Conservation (phyloP, 441 rosid genomes). For the Croton setiger region DNA sequence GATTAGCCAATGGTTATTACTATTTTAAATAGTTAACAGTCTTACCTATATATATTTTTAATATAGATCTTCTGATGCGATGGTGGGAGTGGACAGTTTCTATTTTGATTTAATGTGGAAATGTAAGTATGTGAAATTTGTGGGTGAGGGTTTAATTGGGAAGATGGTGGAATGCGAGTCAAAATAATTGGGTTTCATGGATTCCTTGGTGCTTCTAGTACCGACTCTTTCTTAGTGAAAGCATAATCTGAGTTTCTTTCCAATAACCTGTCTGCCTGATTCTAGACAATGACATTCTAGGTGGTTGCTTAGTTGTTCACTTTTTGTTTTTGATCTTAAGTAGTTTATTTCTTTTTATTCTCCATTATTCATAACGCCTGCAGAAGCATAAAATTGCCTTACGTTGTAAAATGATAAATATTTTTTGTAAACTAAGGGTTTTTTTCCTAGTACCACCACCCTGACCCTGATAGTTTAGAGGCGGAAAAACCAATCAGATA, state of each 20-base stretch:
- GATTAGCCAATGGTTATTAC: not conserved
- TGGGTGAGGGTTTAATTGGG: too few species aligned
- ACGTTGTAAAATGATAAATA: slow-evolving; percentile 1
- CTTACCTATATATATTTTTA: not conserved
- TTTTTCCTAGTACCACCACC: not conserved
- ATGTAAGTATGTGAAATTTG: not conserved
- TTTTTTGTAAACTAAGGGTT: slow-evolving; percentile 5
- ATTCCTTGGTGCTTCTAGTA: not conserved
- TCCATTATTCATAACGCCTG: not conserved
- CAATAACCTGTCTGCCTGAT: not conserved
- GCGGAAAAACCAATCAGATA: not conserved
- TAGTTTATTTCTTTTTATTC: not conserved
- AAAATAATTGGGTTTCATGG: not conserved
- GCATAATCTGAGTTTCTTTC: not conserved
- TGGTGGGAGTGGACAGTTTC: not conserved
- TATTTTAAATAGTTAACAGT: not conserved
- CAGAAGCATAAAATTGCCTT: not conserved
- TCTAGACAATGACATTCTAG: too few species aligned
- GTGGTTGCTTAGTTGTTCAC: not conserved
- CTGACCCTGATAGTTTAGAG: not conserved
- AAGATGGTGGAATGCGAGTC: too few species aligned
- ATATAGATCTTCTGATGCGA: too few species aligned
- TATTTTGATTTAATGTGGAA: not conserved
- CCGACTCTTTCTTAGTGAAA: not conserved
- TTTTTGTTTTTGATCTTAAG: not conserved